phyloP scores from a whole-genome alignment of 106 monocot genomes.

The Posidonia australis region DNA sequence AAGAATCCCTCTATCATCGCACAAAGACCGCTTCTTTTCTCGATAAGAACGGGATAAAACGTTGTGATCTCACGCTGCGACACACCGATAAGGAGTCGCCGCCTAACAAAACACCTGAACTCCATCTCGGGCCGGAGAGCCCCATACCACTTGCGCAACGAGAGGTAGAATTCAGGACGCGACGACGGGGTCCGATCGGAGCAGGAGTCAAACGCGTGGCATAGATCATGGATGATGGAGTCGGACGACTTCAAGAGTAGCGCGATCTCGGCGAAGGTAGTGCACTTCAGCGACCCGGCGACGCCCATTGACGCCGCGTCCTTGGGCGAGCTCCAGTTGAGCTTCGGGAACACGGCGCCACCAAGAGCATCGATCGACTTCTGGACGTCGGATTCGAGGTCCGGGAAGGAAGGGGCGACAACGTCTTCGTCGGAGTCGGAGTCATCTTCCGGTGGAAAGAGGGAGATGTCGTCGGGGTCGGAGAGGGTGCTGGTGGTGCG shows the following conservation, averaged over 20 bases:
- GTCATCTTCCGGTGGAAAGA: conserved; percentile 8
- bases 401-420: conserved; percentile 56
- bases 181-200: conserved; percentile 4
- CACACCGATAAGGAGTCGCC: conserved; percentile 34
- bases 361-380: conserved; percentile 51
- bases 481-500: neutral
- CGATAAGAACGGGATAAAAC: conserved; percentile 63
- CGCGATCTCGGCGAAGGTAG: conserved; percentile 58
- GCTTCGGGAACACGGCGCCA: conserved; percentile 80
- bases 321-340: conserved; percentile 92
- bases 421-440: neutral
- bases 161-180: conserved; percentile 38
- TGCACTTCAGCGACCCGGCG: conserved; percentile 53
- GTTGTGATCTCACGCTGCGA: conserved; percentile 73
- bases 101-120: conserved; percentile 72
- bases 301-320: conserved; percentile 72
- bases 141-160: conserved; percentile 64
- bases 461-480: conserved; percentile 10
- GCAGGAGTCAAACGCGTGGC: conserved; percentile 33
- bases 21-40: conserved; percentile 31
- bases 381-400: conserved; percentile 40
- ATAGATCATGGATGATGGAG: conserved; percentile 59
- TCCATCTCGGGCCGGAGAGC: conserved; percentile 63
- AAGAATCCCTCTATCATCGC: conserved; percentile 44
- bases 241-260: conserved; percentile 85